phyloP scores from a whole-genome alignment of 2,329 filamentous ascomycete genomes.

The Lasiodiplodia citricola region DNA sequence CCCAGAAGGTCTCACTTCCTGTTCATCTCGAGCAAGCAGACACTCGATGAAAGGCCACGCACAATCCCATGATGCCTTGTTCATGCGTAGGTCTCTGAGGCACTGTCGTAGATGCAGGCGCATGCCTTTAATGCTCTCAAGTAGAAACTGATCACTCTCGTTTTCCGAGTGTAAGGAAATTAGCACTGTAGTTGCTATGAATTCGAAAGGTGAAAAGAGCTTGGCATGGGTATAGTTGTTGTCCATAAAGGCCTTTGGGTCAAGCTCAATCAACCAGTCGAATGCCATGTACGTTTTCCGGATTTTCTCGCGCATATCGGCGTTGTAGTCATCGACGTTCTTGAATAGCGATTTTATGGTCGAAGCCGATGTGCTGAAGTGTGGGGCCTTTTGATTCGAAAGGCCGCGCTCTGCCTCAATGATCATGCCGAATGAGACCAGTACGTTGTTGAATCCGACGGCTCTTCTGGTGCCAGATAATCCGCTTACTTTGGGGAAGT shows the following conservation, averaged over 20 bases:
- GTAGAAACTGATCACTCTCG: conserved; percentile 35
- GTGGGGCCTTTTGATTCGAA: conserved; percentile 34
- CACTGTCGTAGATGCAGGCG: conserved; percentile 36
- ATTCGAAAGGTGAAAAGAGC: conserved; percentile 45
- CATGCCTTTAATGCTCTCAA: conserved; percentile 39
- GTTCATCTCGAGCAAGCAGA: neutral
- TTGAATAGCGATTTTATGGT: conserved; percentile 36
- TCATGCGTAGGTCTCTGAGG: conserved; percentile 39
- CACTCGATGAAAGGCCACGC: conserved; percentile 40
- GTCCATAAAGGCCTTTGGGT: conserved; percentile 39
- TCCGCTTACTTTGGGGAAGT: conserved; percentile 48
- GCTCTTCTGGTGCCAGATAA: conserved; percentile 38
- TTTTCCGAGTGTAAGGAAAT: conserved; percentile 40
- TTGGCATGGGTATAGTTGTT: conserved; percentile 34
- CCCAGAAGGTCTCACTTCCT: neutral
- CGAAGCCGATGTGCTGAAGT: conserved; percentile 33
- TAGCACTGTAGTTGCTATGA: conserved; percentile 41
- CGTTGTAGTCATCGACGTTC: conserved; percentile 36
- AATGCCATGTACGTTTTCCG: conserved; percentile 41
- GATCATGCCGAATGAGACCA: conserved; percentile 45
- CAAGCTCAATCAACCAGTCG: conserved; percentile 34
- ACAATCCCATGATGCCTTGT: conserved; percentile 35
- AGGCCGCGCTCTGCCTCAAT: conserved; percentile 39
- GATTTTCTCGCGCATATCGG: conserved; percentile 40
- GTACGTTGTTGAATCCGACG: conserved; percentile 41